Evolutionary conservation across 2,329 filamentous ascomycete species (phyloP).

Genomic region (Penicillium vulpinum): DNA sequence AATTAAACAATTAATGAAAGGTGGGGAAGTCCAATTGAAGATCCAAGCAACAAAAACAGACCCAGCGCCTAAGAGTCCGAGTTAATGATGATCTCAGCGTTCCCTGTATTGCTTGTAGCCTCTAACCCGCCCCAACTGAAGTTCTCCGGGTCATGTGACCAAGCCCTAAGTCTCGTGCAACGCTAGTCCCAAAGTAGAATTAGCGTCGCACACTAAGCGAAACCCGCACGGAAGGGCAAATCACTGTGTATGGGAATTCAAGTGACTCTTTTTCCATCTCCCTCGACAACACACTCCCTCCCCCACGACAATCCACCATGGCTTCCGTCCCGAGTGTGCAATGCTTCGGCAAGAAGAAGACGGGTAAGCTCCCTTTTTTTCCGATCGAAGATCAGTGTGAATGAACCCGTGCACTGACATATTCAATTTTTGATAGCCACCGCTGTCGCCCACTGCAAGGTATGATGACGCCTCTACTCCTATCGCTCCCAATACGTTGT

Average conservation of each 20-base stretch:
- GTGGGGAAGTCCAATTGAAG: background rate
- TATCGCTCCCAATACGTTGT: constrained; percentile 19
- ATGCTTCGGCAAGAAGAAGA: constrained; percentile 99
- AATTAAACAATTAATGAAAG: background rate
- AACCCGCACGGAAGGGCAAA: constrained; percentile 42
- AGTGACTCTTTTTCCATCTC: constrained; percentile 34
- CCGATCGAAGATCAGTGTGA: background rate
- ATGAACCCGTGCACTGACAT: constrained; percentile 32
- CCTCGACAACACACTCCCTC: constrained; percentile 42
- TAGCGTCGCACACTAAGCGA: constrained; percentile 44
- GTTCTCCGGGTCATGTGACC: constrained; percentile 32
- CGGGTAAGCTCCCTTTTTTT: constrained; percentile 47
- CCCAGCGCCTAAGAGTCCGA: background rate
- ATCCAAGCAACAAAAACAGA: background rate
- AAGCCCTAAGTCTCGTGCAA: constrained; percentile 26
- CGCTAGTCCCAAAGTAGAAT: constrained; percentile 26
- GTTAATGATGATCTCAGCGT: constrained; percentile 8
- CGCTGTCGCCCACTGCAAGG: constrained; percentile 90
- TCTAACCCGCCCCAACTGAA: constrained; percentile 5
- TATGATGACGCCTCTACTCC: constrained; percentile 46
- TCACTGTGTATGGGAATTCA: constrained; percentile 31
- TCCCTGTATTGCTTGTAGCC: constrained; percentile 4
- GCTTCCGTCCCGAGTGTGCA: constrained; percentile 79
- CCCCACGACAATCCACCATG: constrained; percentile 60
- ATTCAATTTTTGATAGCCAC: constrained; percentile 58